phyloP scores from a whole-genome alignment of 306 rosid genomes.

The Cucurbita ficifolia region DNA sequence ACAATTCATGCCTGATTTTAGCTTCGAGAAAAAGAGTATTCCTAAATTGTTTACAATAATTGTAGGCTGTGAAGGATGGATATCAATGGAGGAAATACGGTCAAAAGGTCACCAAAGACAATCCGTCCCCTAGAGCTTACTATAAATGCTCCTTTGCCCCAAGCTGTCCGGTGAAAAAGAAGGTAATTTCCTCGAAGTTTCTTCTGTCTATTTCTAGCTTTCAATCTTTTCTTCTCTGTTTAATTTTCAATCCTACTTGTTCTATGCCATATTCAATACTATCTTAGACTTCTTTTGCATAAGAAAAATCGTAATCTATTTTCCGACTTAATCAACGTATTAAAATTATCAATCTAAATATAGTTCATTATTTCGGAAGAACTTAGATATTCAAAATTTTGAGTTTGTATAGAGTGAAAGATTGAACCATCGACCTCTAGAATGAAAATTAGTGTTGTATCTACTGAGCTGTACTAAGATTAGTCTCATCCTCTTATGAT shows the following conservation, averaged over 20 bases:
- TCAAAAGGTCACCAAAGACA: slow-evolving; percentile 59
- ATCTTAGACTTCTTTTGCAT: background rate
- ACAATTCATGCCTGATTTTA: background rate
- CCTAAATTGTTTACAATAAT: background rate
- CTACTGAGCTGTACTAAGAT: no score
- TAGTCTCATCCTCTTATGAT: no score
- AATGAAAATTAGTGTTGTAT: no score
- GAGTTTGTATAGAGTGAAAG: no score
- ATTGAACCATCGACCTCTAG: no score
- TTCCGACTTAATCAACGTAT: no score
- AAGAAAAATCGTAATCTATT: no score
- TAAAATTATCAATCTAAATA: no score
- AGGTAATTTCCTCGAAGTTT: slow-evolving; percentile 17
- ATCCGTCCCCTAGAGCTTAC: slow-evolving; percentile 66
- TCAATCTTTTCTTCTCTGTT: background rate
- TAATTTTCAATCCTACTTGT: background rate
- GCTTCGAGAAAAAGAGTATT: background rate
- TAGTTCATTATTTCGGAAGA: no score
- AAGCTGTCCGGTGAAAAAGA: slow-evolving; percentile 49
- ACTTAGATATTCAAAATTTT: no score
- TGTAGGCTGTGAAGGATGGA: slow-evolving; percentile 29
- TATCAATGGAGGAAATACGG: slow-evolving; percentile 79
- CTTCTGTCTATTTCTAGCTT: background rate
- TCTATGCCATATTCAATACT: background rate
- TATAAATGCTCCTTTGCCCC: slow-evolving; percentile 60